Evolutionary conservation across 805 yeast species (phyloP), one percentile per base, ranked within the genome.

Genomic region (Nakazawaea wyomingensis): DNA sequence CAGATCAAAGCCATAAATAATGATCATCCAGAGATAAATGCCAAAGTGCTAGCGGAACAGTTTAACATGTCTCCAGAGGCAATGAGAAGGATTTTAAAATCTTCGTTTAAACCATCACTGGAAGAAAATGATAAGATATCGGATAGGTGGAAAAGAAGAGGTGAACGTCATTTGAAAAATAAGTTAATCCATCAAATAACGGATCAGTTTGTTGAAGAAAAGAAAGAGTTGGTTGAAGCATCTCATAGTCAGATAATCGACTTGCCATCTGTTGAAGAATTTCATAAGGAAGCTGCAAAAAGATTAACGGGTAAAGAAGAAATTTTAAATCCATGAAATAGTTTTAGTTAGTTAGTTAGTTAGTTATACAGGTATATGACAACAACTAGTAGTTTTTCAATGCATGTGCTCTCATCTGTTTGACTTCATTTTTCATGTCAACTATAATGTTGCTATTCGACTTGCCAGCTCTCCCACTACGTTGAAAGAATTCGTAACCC

Each of bases 31-130:
- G 69, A 74, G n/a, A 49, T 85, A 41, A 75, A 73, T 4, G 71
- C 82, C 2, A 64, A 65, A 3, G 82, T 78, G 34, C 57, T 90
- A 5, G 82, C 88, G 0, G 66, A 72, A 26, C 73, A 72, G 54
- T 89, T 83, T 61, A 66, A 73, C 38, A 71, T 87, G 4, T 83
- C 93, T 1, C 91, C 95, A 1, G 95, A 89, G 51, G 85, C 90
- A 0, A 74, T 89, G 2, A 68, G 96, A 46, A 73, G 96, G 49
- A 87, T 90, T 16, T 57, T 90, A 50, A 80, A 78, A 56, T 80
- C 91, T 4, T 77, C 72, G 30, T 90, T 96, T 95, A 62, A 58
- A 14, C 96, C 96, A 0, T 67, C 60, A 4, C 71, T 65, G 1
- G 71, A 69, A n/a, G 85, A 81, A 46, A 72, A 66, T 31, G 69